phyloP scores from a whole-genome alignment of 139 green algal species.

The Picochlorum sp. region DNA sequence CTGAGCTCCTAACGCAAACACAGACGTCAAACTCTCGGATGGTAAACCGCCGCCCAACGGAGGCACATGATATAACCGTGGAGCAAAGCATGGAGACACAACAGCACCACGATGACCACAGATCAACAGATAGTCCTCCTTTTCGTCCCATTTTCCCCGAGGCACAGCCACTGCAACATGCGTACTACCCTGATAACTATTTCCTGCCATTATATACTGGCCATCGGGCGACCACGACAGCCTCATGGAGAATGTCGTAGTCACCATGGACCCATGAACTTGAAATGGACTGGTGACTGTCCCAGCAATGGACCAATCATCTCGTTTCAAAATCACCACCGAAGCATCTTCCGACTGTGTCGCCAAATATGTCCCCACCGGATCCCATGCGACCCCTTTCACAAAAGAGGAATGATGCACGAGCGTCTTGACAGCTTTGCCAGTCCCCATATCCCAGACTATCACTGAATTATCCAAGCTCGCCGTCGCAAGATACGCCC shows the following conservation, averaged over 20 bases:
- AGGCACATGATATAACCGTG: constrained; percentile 46
- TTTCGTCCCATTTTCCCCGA: constrained; percentile 30
- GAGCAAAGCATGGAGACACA: constrained; percentile 54
- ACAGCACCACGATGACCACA: constrained; percentile 46
- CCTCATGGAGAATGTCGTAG: constrained; percentile 36
- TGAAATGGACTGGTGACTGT: constrained; percentile 42
- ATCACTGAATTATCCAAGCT: constrained; percentile 75
- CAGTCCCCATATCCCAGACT: constrained; percentile 45
- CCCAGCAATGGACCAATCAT: constrained; percentile 52
- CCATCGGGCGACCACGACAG: constrained; percentile 66
- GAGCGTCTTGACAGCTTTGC: constrained; percentile 28
- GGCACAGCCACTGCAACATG: constrained; percentile 52
- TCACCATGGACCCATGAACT: constrained; percentile 19
- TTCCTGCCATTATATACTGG: constrained; percentile 47
- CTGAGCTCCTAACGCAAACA: constrained; percentile 58
- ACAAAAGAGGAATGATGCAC: constrained; percentile 68
- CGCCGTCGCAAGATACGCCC: constrained; percentile 61
- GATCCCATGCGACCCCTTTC: constrained; percentile 96
- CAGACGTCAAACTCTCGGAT: constrained; percentile 11
- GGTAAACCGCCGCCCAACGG: constrained; percentile 6
- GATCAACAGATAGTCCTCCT: constrained; percentile 24
- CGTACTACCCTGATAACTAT: constrained; percentile 46
- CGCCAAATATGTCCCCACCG: constrained; percentile 78
- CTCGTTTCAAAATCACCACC: constrained; percentile 70
- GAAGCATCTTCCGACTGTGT: constrained; percentile 71